Conservation (phyloP, 2,329 filamentous ascomycete species). For the Magnaporthiopsis rhizophila region DNA sequence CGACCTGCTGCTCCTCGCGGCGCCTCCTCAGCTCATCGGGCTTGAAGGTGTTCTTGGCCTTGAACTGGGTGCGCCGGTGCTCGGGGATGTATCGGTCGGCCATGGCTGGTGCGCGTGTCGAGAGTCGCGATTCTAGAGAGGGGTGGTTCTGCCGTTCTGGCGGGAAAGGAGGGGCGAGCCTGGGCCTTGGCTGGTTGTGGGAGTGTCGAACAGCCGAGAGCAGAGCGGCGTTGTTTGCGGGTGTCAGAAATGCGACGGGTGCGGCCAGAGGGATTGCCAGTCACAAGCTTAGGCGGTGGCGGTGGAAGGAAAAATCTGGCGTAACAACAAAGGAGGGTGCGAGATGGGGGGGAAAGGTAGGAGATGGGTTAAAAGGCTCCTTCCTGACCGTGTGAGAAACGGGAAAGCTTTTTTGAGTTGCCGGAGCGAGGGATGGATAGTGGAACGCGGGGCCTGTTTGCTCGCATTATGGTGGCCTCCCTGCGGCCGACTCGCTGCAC, state of each 20-base stretch:
- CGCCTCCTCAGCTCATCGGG: slow-evolving; percentile 96
- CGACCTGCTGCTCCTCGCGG: slow-evolving; percentile 97
- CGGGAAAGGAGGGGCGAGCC: not conserved
- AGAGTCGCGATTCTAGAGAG: slow-evolving; percentile 10
- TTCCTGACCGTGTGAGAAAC: not conserved
- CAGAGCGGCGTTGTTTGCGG: not conserved
- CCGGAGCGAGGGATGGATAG: not conserved
- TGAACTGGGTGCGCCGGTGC: slow-evolving; percentile 98
- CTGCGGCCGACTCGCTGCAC: not conserved
- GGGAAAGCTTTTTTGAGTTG: not conserved
- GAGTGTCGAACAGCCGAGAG: not conserved
- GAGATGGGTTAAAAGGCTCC: not conserved
- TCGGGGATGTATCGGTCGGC: slow-evolving; percentile 99
- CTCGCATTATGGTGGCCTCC: not conserved
- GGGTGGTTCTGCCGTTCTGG: slow-evolving; percentile 5
- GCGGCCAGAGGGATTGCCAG: not conserved
- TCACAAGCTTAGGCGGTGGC: not conserved
- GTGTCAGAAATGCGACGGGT: not conserved
- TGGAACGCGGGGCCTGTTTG: not conserved
- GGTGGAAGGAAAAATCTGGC: not conserved
- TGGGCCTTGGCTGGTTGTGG: too few relatives aligned
- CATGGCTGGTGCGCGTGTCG: slow-evolving; percentile 57
- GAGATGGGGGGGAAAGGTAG: not conserved
- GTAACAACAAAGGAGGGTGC: not conserved
- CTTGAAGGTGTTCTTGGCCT: slow-evolving; percentile 99